A percentile compares a stretch with the other conserved stretches of the same genome.
These are phyloP conservation scores for Chrysosporium keratinophilum DNA, from an alignment of 2,329 filamentous ascomycete genomes.

Conservation along the genomic window DNA sequence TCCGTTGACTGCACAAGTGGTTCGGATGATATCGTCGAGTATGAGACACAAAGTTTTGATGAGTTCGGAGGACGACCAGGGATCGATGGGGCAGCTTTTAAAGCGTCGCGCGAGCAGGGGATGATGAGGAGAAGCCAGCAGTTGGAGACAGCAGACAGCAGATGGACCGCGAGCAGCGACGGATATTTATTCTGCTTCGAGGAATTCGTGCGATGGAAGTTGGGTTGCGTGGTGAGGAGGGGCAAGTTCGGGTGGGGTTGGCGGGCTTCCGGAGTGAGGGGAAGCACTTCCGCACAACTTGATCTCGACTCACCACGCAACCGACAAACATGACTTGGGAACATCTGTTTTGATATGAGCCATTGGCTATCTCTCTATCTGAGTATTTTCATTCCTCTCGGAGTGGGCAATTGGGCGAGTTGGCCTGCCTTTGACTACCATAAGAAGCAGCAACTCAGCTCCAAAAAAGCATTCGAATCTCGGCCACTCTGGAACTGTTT, in stretches of 20 bases:
- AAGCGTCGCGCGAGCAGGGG: not conserved
- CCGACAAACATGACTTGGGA: too few species aligned
- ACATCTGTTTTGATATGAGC: too few species aligned
- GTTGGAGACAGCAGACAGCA: not conserved
- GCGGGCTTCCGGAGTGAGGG: constrained; percentile 2
- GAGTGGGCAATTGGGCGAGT: too few species aligned
- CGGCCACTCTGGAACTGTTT: not conserved
- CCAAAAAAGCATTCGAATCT: not conserved
- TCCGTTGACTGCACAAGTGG: not conserved
- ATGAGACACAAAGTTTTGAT: not conserved
- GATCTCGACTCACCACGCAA: too few species aligned
- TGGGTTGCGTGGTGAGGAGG: not conserved
- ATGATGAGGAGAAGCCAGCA: not conserved
- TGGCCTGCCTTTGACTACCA: too few species aligned
- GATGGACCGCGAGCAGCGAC: not conserved
- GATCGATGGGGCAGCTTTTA: not conserved
- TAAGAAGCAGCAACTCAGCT: not conserved
- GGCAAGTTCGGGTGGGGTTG: not conserved
- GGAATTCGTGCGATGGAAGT: not conserved
- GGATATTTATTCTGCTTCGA: constrained; percentile 8
- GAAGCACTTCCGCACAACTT: not conserved
- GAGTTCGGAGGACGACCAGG: not conserved
- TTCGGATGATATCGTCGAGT: not conserved
- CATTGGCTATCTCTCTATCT: too few species aligned
- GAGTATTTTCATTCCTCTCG: too few species aligned